Base-by-base conservation (phyloP, 2,329 filamentous ascomycete genomes). In the Fusarium pseudonygamai region DNA sequence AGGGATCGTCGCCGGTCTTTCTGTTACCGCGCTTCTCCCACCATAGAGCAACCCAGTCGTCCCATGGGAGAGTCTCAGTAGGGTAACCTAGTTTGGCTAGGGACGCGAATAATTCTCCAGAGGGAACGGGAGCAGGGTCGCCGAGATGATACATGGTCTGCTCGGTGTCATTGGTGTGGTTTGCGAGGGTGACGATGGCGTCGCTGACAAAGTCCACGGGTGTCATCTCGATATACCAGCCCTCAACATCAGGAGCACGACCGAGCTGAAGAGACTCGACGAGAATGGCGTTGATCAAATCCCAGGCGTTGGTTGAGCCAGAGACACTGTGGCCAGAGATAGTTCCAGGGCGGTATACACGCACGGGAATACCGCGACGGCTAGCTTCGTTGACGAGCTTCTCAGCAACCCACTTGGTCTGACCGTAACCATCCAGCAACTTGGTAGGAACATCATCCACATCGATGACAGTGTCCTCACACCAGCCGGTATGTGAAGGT, bases 161-260 rank as follows among this genome's bases (percentile, higher is more conserved):
- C 15, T 90, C 85, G 3, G 86, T 85, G 40, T 91, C 85, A 43
- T 90, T 85, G 1, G 84, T 87, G 66, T 93, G 87, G 73, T 92
- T 90, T 45, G 91, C 87, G 26, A 95, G 87, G 24, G 92, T 89
- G 30, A 93, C 84, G 73, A 96, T 93, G 8, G 92, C 90, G 71
- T 90, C 90, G 82, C 91, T 93, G 66, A 95, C 92, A 77, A 93
- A 95, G 81, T 96, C 93, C 20, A 94, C 93, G 0, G 93, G 93
- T 0, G 93, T 95, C 93, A 95, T 95, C 82, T 96, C 93, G 3
- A 92, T 89, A 56, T 91, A 89, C 93, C 93, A 96, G 46, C 90
- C 90, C 56, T 92, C 87, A 8, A 95, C 90, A 60, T 93, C 87
- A 0, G 93, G 93, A 3, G 89, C 89, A 73, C 89, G 88, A 11